Evolutionary conservation across 768 basidiomycete species (phyloP).

Genomic region (Leucogyrophana mollusca): DNA sequence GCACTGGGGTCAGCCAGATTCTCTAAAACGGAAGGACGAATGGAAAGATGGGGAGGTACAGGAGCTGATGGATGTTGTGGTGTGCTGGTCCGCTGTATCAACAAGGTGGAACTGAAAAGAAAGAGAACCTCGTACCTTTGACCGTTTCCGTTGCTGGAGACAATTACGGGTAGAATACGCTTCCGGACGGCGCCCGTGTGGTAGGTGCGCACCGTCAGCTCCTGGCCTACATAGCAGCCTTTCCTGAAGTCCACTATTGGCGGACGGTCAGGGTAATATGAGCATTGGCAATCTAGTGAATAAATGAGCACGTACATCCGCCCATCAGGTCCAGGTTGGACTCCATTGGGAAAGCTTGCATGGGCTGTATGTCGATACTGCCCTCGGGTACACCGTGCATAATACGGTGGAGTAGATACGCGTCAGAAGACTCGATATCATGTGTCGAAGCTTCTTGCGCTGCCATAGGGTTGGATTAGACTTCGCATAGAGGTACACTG

Average conservation of each 20-base stretch:
- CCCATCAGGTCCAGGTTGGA: constrained; percentile 95
- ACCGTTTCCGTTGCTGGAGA: constrained; percentile 44
- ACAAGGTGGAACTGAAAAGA: not conserved
- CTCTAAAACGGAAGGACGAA: constrained; percentile 20
- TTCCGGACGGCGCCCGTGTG: constrained; percentile 92
- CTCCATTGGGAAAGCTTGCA: constrained; percentile 88
- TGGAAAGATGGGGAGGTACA: constrained; percentile 18
- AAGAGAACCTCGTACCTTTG: not conserved
- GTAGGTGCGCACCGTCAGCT: constrained; percentile 93
- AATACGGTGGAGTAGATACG: constrained; percentile 79
- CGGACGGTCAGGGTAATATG: constrained; percentile 9
- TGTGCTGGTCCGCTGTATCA: not conserved
- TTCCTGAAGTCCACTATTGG: constrained; percentile 89
- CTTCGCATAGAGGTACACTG: not conserved
- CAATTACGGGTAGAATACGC: constrained; percentile 78
- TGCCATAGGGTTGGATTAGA: constrained; percentile 18
- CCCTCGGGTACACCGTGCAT: constrained; percentile 89
- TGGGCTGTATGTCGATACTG: constrained; percentile 66
- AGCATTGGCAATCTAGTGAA: constrained; percentile 5
- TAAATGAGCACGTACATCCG: constrained; percentile 57
- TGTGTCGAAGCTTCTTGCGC: constrained; percentile 57
- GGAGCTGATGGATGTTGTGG: constrained; percentile 5
- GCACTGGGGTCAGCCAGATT: constrained; percentile 27
- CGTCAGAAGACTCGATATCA: constrained; percentile 48
- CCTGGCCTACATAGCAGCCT: constrained; percentile 98